phyloP scores from a whole-genome alignment of 441 rosid species.

The Macaranga tanarius region DNA sequence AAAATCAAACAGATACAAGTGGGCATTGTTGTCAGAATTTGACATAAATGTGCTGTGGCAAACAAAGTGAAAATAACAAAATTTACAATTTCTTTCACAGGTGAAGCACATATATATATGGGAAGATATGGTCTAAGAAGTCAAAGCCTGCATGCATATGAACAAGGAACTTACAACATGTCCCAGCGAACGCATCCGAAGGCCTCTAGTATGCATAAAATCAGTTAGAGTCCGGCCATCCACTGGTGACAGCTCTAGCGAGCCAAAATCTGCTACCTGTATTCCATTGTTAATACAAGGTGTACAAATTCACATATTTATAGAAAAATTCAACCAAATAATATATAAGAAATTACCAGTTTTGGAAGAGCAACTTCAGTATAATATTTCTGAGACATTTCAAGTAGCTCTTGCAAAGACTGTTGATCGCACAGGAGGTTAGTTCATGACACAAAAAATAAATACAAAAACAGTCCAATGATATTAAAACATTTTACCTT shows the following conservation, averaged over 20 bases:
- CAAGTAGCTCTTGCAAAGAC: conserved; percentile 51
- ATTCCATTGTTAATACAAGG: conserved; percentile 29
- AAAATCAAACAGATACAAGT: not conserved
- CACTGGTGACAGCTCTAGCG: conserved; percentile 67
- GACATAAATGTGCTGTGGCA: not conserved
- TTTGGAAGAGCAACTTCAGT: conserved; percentile 64
- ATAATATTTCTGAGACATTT: conserved; percentile 54
- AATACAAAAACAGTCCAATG: conserved; percentile 15
- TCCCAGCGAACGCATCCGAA: conserved; percentile 59
- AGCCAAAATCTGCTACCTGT: conserved; percentile 75
- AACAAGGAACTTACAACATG: conserved; percentile 42
- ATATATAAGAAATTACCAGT: conserved; percentile 44
- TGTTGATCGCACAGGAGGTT: conserved; percentile 38
- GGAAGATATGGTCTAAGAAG: conserved; percentile 39
- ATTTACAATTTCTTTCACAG: not conserved
- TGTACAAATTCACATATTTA: conserved; percentile 21
- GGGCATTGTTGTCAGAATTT: not conserved
- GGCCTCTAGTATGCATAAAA: conserved; percentile 74
- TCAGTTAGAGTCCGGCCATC: conserved; percentile 71
- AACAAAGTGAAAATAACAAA: conserved; percentile 2
- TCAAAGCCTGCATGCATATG: conserved; percentile 58
- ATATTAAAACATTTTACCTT: conserved; percentile 37
- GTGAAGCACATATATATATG: not conserved
- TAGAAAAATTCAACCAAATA: conserved; percentile 20
- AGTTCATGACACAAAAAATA: conserved; percentile 29